A percentile compares a stretch with the other conserved stretches of the same genome.
These are phyloP conservation scores for Kregervanrija fluxuum DNA, from an alignment of 805 yeast species.

Conservation along the genomic window DNA sequence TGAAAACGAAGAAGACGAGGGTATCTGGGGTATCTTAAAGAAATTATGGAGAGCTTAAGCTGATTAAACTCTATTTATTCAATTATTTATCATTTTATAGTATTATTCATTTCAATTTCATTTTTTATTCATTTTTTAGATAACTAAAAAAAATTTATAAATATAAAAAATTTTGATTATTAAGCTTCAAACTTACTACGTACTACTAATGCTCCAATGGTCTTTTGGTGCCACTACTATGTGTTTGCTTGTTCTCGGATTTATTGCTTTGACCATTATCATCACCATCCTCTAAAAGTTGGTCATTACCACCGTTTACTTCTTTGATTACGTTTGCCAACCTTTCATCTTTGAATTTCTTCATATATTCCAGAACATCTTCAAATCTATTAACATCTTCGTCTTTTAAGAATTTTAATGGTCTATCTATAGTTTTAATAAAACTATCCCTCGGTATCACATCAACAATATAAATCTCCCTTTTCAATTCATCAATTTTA, in stretches of 20 bases:
- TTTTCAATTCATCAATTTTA: slow-evolving; percentile 13
- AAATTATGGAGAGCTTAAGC: slow-evolving; percentile 27
- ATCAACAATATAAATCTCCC: slow-evolving; percentile 3
- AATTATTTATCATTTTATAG: not conserved
- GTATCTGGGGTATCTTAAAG: slow-evolving; percentile 41
- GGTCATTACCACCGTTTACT: not conserved
- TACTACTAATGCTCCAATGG: slow-evolving; percentile 4
- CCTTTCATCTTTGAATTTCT: slow-evolving; percentile 3
- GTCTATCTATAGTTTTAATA: slow-evolving; percentile 14
- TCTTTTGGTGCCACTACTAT: slow-evolving; percentile 1
- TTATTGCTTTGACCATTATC: not conserved
- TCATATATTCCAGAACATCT: slow-evolving; percentile 5
- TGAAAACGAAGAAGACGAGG: slow-evolving; percentile 61
- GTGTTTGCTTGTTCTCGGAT: too few relatives aligned
- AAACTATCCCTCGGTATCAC: slow-evolving; percentile 9
- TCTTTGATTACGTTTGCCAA: not conserved
- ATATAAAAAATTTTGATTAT: not conserved
- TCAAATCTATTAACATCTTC: slow-evolving; percentile 3
- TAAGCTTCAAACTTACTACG: not conserved
- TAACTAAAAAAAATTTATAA: not conserved
- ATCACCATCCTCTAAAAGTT: not conserved
- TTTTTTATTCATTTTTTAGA: not conserved
- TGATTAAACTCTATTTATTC: not conserved
- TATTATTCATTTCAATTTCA: not conserved
- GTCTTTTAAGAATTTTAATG: slow-evolving; percentile 5